Conservation (phyloP, 2,329 filamentous ascomycete genomes). For the Fusarium temperatum region DNA sequence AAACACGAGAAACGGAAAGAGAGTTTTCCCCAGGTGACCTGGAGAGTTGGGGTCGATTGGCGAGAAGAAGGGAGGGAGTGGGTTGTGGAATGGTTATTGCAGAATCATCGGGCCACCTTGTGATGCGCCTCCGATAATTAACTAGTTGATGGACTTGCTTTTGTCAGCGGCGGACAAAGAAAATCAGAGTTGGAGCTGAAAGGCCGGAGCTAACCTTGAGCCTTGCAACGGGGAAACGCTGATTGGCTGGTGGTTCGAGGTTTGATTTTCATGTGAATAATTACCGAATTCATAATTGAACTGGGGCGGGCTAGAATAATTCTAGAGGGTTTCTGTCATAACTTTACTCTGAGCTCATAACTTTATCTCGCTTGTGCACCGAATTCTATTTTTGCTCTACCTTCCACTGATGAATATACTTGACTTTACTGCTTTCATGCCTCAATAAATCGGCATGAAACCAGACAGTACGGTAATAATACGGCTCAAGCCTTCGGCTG, state of each 20-base stretch:
- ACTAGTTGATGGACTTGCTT: constrained; percentile 1
- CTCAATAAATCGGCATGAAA: background rate
- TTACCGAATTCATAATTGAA: constrained; percentile 1
- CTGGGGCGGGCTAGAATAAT: constrained; percentile 20
- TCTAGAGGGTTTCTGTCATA: background rate
- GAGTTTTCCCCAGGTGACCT: constrained; percentile 6
- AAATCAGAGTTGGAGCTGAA: constrained; percentile 24
- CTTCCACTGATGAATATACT: background rate
- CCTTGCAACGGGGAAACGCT: constrained; percentile 16
- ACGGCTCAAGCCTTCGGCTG: background rate
- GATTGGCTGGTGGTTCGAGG: constrained; percentile 10
- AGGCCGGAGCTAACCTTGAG: constrained; percentile 9
- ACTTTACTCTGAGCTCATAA: background rate
- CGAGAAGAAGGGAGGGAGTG: constrained; percentile 25
- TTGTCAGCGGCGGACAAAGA: constrained; percentile 32
- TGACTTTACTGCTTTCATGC: background rate
- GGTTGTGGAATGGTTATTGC: constrained; percentile 44
- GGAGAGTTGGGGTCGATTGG: constrained; percentile 23
- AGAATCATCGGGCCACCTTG: constrained; percentile 43
- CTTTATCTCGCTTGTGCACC: background rate
- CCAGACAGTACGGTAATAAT: background rate
- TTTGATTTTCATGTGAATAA: constrained; percentile 15
- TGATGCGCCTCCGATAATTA: background rate
- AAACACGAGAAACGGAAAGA: constrained; percentile 6
- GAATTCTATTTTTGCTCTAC: background rate